Percentiles rank a stretch among this genome's conserved stretches.
phyloP scores from a whole-genome alignment of 2,329 filamentous ascomycete species.

The Ambrosiella xylebori region DNA sequence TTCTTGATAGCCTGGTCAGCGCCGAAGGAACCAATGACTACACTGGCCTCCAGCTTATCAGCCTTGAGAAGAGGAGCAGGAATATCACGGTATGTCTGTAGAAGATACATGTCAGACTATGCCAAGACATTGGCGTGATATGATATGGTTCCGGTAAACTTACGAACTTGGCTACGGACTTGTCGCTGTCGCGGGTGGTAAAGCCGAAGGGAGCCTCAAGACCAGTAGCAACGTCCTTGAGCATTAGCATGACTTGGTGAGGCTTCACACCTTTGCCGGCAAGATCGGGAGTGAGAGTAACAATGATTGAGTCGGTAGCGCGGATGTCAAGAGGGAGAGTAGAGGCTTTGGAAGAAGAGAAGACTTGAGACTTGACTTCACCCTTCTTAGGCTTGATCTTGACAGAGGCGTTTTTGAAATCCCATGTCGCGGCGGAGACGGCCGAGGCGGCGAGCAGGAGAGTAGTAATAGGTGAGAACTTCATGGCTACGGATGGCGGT shows the following conservation, averaged over 20 bases:
- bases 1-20: slow-evolving; percentile 48
- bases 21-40: slow-evolving; percentile 79
- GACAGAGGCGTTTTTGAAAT: slow-evolving; percentile 55
- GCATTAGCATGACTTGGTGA: slow-evolving; percentile 81
- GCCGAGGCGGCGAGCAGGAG: slow-evolving; percentile 32
- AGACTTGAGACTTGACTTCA: slow-evolving; percentile 32
- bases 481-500: slow-evolving; percentile 1
- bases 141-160: slow-evolving; percentile 19
- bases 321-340: slow-evolving; percentile 48
- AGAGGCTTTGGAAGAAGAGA: slow-evolving; percentile 28
- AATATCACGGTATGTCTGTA: slow-evolving; percentile 72
- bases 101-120: slow-evolving; percentile 12
- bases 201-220: slow-evolving; percentile 80
- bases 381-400: slow-evolving; percentile 49
- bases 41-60: slow-evolving; percentile 52
- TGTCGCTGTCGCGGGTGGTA: slow-evolving; percentile 70
- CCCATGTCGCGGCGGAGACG: slow-evolving; percentile 45
- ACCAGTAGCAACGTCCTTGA: slow-evolving; percentile 57
- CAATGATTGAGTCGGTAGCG: slow-evolving; percentile 56
- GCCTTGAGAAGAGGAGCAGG: slow-evolving; percentile 63
- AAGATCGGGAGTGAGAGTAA: slow-evolving; percentile 67
- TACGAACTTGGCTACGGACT: slow-evolving; percentile 73
- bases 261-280: slow-evolving; percentile 57
- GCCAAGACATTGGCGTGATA: slow-evolving; percentile 8
- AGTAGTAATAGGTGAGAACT: slow-evolving; percentile 19